These are phyloP conservation scores for Craspedostauros australis DNA, from an alignment of 108 stramenopile species.

Conservation along the genomic window DNA sequence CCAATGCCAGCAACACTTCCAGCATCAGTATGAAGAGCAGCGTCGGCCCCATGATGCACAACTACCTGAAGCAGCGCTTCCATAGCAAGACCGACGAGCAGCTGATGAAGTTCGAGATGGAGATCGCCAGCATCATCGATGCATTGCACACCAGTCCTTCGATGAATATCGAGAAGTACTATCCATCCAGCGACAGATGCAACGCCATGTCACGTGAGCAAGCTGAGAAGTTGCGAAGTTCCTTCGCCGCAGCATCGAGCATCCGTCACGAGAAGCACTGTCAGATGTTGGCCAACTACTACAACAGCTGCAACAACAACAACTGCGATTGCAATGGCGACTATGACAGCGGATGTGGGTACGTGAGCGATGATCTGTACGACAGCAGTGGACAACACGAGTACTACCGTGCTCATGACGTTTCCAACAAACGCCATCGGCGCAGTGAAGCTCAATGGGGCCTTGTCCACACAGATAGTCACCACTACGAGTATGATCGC, in stretches of 20 bases:
- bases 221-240: slow-evolving; percentile 6
- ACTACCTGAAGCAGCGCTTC: slow-evolving; percentile 28
- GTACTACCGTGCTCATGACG: no score
- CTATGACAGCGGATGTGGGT: no score
- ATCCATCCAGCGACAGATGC: not conserved
- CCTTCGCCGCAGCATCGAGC: no score
- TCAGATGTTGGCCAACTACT: no score
- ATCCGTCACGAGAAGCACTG: no score
- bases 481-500: not conserved
- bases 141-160: slow-evolving; percentile 10
- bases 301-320: no score
- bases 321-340: no score
- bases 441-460: not conserved
- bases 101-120: slow-evolving; percentile 16
- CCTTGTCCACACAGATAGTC: not conserved
- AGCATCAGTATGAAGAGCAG: not conserved
- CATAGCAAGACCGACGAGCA: slow-evolving; percentile 15
- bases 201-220: no score
- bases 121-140: slow-evolving; percentile 24
- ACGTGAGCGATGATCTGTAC: no score
- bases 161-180: slow-evolving; percentile 25
- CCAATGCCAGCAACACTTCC: not conserved
- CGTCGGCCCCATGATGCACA: slow-evolving; percentile 14
- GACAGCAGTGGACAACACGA: no score
- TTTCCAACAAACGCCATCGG: no score